phyloP scores from a whole-genome alignment of 2,329 filamentous ascomycete genomes.

The Chrysosporium queenslandicum region DNA sequence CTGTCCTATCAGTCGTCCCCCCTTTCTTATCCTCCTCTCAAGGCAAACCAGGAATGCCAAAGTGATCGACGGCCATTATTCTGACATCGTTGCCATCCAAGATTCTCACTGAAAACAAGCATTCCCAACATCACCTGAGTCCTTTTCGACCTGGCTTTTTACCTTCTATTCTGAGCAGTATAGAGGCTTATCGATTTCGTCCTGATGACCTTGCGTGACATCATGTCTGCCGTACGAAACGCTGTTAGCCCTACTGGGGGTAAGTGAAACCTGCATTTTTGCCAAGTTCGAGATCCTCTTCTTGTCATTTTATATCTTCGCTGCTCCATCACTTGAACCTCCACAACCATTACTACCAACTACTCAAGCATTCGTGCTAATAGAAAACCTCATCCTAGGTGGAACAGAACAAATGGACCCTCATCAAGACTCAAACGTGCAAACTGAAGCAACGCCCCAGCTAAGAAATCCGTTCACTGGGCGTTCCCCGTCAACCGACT shows the following conservation, averaged over 20 bases:
- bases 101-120: background rate
- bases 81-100: background rate
- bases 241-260: constrained; percentile 1
- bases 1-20: background rate
- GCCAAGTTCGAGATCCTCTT: background rate
- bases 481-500: constrained; percentile 8
- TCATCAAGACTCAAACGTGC: constrained; percentile 2
- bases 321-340: background rate
- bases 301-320: background rate
- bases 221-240: constrained; percentile 4
- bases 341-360: background rate
- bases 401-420: constrained; percentile 3
- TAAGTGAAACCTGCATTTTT: background rate
- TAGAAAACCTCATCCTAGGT: background rate
- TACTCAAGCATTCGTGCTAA: background rate
- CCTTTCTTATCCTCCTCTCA: too few species aligned
- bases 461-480: constrained; percentile 11
- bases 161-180: background rate
- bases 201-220: background rate
- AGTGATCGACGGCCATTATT: background rate
- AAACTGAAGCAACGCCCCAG: background rate
- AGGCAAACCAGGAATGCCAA: background rate
- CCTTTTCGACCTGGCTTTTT: background rate
- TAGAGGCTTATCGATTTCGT: background rate
- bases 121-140: background rate